These are phyloP conservation scores for Boletus rex-veris DNA, from an alignment of 768 basidiomycete genomes.

Conservation along the genomic window DNA sequence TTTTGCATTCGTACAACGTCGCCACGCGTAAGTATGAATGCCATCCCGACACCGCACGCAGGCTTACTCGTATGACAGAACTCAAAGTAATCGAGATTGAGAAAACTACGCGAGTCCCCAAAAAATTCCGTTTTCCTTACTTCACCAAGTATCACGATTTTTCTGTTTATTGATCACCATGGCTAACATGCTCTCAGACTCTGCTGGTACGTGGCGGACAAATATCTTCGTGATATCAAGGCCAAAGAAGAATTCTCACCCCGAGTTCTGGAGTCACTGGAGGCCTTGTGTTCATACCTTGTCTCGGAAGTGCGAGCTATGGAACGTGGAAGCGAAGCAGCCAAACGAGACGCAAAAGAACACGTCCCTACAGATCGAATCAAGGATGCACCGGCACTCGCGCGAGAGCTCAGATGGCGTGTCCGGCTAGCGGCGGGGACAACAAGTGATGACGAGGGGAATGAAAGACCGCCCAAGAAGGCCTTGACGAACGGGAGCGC, in stretches of 20 bases:
- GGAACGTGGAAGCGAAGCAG: slow-evolving; percentile 66
- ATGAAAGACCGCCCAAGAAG: slow-evolving; percentile 24
- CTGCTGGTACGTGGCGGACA: slow-evolving; percentile 89
- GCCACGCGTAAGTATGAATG: slow-evolving; percentile 62
- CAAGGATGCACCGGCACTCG: slow-evolving; percentile 77
- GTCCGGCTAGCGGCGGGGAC: slow-evolving; percentile 58
- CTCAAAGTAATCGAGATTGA: slow-evolving; percentile 88
- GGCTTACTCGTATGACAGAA: slow-evolving; percentile 47
- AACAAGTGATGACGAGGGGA: slow-evolving; percentile 66
- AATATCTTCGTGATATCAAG: slow-evolving; percentile 70
- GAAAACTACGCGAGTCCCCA: slow-evolving; percentile 87
- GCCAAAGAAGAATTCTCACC: slow-evolving; percentile 46
- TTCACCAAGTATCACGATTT: slow-evolving; percentile 59
- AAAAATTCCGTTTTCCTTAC: slow-evolving; percentile 84
- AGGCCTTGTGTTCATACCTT: slow-evolving; percentile 72
- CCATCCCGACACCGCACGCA: not conserved
- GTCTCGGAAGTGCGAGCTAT: slow-evolving; percentile 71
- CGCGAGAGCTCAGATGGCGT: slow-evolving; percentile 85
- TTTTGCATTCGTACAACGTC: slow-evolving; percentile 89
- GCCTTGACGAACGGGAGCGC: slow-evolving; percentile 26
- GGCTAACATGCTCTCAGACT: slow-evolving; percentile 45
- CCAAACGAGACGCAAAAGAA: slow-evolving; percentile 75
- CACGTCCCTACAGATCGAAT: slow-evolving; percentile 78
- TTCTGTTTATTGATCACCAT: slow-evolving; percentile 9
- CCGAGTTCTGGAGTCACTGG: slow-evolving; percentile 69